Conservation (phyloP, 1,284 basidiomycete species). For the Anthracocystis panici-leucophaei region DNA sequence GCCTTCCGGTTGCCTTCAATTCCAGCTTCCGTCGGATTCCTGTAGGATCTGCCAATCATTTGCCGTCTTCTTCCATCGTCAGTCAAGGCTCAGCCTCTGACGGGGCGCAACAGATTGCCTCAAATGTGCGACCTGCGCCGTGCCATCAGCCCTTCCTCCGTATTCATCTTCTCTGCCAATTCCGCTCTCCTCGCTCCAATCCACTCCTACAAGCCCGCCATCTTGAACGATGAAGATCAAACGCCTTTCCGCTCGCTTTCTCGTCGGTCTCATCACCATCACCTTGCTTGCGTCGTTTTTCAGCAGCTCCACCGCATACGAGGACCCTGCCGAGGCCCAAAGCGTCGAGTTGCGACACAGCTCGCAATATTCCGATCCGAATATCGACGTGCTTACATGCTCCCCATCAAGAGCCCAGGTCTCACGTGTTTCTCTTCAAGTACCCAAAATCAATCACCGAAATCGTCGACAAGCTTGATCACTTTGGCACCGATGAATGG, state of each 20-base stretch:
- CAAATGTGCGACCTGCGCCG: no score
- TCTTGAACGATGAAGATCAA: neutral
- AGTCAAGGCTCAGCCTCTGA: no score
- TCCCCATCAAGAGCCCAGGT: neutral
- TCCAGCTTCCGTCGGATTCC: no score
- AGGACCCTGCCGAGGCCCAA: conserved; percentile 11
- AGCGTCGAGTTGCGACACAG: neutral
- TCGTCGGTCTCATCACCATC: neutral
- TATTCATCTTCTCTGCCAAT: no score
- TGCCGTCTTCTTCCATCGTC: no score
- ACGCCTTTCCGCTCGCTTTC: neutral
- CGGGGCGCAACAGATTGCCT: no score
- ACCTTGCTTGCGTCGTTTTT: neutral
- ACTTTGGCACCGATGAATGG: neutral
- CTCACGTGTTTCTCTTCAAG: neutral
- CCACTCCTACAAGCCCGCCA: neutral
- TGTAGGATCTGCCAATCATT: no score
- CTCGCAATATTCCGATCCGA: neutral
- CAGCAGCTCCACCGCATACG: neutral
- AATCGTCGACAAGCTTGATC: neutral
- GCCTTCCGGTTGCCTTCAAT: no score
- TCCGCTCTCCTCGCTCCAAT: neutral
- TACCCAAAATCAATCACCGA: conserved; percentile 7
- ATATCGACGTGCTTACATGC: neutral
- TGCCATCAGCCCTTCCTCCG: neutral